phyloP scores from a whole-genome alignment of 805 yeast species.

The Zygosaccharomyces bailii region DNA sequence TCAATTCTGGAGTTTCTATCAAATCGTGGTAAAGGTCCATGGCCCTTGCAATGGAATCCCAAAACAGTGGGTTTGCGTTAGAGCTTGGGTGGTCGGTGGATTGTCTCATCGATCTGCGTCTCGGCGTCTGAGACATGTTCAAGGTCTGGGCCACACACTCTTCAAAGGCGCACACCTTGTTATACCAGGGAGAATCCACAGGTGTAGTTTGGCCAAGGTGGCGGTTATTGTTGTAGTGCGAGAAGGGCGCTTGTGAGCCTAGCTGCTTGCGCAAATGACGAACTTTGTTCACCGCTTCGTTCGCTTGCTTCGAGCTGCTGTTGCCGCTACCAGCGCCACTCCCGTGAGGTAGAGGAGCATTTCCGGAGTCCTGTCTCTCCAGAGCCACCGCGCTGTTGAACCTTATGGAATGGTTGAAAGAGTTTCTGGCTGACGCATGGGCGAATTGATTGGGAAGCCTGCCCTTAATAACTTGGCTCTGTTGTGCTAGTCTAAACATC shows the following conservation, averaged over 20 bases:
- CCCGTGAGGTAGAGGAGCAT: constrained; percentile 5
- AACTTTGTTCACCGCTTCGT: constrained; percentile 31
- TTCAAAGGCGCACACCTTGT: constrained; percentile 50
- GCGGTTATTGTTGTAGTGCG: constrained; percentile 17
- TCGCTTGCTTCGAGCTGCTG: constrained; percentile 21
- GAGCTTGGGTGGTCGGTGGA: constrained; percentile 38
- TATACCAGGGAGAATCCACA: constrained; percentile 46
- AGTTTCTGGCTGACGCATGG: constrained; percentile 37
- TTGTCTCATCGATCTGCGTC: constrained; percentile 31
- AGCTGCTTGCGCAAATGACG: constrained; percentile 24
- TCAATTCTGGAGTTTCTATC: constrained; percentile 46
- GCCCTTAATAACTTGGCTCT: constrained; percentile 36
- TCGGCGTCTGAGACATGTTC: constrained; percentile 36
- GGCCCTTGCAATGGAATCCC: constrained; percentile 51
- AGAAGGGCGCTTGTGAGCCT: constrained; percentile 10
- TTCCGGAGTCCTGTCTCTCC: constrained; percentile 28
- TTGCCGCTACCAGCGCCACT: constrained; percentile 14
- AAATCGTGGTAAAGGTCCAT: constrained; percentile 50
- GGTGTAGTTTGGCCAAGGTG: constrained; percentile 19
- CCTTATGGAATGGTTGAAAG: constrained; percentile 39
- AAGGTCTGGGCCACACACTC: constrained; percentile 43
- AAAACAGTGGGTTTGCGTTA: constrained; percentile 44
- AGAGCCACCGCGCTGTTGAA: constrained; percentile 37
- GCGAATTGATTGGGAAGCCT: constrained; percentile 42
- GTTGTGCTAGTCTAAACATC: constrained; percentile 37